Conservation (phyloP, 2,329 filamentous ascomycete genomes). For the Colletotrichum filicis region DNA sequence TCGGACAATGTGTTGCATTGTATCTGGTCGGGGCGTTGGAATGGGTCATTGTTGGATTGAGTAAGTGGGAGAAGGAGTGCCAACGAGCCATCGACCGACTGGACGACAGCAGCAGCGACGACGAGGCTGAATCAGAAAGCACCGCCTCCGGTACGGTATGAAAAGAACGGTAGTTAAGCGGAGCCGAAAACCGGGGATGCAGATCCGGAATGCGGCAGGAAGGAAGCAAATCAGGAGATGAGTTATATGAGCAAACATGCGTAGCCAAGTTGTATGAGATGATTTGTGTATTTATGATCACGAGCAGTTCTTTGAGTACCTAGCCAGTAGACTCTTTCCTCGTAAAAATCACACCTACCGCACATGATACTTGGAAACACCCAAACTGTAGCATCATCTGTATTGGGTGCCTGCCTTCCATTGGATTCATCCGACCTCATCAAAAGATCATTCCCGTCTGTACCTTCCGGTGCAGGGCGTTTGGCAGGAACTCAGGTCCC, state of each 20-base stretch:
- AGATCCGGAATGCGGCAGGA: not conserved
- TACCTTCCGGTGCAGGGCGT: too few species aligned
- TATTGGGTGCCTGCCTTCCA: not conserved
- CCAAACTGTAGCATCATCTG: not conserved
- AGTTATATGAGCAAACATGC: not conserved
- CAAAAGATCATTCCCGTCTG: not conserved
- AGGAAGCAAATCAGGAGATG: not conserved
- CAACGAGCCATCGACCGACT: slow-evolving; percentile 77
- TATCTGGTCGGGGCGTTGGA: slow-evolving; percentile 83
- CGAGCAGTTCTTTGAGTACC: not conserved
- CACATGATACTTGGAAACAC: not conserved
- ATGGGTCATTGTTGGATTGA: slow-evolving; percentile 82
- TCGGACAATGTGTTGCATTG: slow-evolving; percentile 83
- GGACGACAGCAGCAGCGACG: slow-evolving; percentile 55
- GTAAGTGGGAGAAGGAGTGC: slow-evolving; percentile 82
- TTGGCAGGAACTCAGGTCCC: too few species aligned
- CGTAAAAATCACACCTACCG: not conserved
- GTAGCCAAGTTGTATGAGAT: not conserved
- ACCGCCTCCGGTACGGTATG: not conserved
- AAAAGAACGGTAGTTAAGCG: not conserved
- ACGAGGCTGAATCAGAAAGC: not conserved
- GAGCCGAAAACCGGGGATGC: not conserved
- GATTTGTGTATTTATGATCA: not conserved
- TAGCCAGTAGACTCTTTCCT: not conserved
- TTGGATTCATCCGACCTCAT: too few species aligned